These are phyloP conservation scores for Celoporthe dispersa DNA, from an alignment of 2,329 filamentous ascomycete species.

Conservation along the genomic window DNA sequence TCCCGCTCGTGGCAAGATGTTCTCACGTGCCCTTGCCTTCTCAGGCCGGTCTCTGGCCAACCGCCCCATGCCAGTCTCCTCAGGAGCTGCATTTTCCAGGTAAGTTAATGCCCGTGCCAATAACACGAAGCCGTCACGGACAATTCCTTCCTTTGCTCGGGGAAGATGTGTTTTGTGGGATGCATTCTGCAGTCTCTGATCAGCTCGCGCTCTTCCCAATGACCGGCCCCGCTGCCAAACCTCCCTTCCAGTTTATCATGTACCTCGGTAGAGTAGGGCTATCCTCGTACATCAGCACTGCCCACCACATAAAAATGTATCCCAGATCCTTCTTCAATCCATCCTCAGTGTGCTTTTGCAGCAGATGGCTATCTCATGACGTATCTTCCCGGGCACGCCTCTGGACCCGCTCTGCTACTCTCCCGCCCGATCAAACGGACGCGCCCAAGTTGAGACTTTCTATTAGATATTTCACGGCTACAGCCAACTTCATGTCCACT, in stretches of 20 bases:
- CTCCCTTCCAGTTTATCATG: background rate
- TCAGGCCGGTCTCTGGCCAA: conserved; percentile 11
- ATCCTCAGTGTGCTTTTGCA: background rate
- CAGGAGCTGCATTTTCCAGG: conserved; percentile 15
- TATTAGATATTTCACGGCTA: conserved; percentile 18
- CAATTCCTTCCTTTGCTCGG: background rate
- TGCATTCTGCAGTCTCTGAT: background rate
- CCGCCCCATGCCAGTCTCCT: conserved; percentile 2
- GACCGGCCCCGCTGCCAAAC: background rate
- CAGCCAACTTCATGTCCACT: conserved; percentile 2
- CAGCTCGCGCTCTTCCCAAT: background rate
- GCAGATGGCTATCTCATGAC: background rate
- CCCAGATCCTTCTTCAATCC: background rate
- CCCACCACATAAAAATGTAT: background rate
- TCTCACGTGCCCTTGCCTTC: conserved; percentile 8
- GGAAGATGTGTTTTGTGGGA: background rate
- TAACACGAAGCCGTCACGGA: background rate
- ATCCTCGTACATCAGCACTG: conserved; percentile 12
- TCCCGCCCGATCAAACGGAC: background rate
- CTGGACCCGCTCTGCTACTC: background rate
- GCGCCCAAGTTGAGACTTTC: background rate
- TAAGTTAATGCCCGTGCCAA: conserved; percentile 7
- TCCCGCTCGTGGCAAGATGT: conserved; percentile 6
- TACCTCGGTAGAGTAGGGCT: conserved; percentile 10
- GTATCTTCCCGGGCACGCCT: background rate